phyloP scores from a whole-genome alignment of 2,329 filamentous ascomycete genomes.

The Colletotrichum costaricense region DNA sequence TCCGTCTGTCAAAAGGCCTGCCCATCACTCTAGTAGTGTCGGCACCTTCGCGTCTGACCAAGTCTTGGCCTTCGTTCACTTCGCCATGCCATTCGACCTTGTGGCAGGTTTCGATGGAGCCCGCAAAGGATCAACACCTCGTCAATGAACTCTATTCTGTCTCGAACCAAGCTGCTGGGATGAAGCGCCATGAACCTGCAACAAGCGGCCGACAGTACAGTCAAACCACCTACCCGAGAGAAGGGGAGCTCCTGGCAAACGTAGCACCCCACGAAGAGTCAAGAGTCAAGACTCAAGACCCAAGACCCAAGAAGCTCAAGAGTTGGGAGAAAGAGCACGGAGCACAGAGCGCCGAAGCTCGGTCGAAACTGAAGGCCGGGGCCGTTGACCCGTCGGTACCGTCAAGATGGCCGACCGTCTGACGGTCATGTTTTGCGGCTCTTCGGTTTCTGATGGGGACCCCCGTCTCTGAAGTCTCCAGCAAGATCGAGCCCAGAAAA shows the following conservation, averaged over 20 bases:
- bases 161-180: slow-evolving; percentile 30
- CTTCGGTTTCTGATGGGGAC: slow-evolving; percentile 1
- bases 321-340: neutral
- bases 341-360: slow-evolving; percentile 4
- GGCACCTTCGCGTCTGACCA: neutral
- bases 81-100: neutral
- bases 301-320: neutral
- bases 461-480: slow-evolving; percentile 4
- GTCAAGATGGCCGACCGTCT: neutral
- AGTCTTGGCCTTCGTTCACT: neutral
- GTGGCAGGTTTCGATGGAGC: neutral
- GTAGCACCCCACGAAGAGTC: neutral
- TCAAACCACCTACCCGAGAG: neutral
- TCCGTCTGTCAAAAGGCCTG: neutral
- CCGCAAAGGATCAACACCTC: neutral
- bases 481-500: neutral
- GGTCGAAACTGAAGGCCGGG: slow-evolving; percentile 16
- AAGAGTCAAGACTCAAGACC: neutral
- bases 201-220: neutral
- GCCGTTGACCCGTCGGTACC: neutral
- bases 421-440: slow-evolving; percentile 9
- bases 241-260: neutral
- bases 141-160: slow-evolving; percentile 11
- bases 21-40: neutral
- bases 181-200: slow-evolving; percentile 18